These are phyloP conservation scores for Colletotrichum tabaci DNA, from an alignment of 2,329 filamentous ascomycete species.

Conservation along the genomic window DNA sequence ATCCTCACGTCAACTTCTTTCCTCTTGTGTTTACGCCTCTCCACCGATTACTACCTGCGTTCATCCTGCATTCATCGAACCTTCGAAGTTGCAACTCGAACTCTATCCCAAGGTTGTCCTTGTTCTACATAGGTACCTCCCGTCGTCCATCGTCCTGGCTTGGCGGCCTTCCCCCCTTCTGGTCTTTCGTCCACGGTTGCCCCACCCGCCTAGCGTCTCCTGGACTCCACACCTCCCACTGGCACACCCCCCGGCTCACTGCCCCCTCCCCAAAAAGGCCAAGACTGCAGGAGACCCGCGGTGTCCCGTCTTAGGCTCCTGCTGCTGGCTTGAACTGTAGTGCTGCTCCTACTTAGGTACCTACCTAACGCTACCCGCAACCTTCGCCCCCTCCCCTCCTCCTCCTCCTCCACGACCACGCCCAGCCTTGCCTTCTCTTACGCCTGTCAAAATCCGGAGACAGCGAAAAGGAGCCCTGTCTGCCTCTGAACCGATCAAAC, in stretches of 20 bases:
- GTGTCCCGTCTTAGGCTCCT: constrained; percentile 11
- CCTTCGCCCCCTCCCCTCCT: constrained; percentile 18
- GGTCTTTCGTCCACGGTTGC: constrained; percentile 23
- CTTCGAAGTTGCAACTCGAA: neutral
- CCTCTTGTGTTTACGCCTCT: neutral
- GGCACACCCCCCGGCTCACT: constrained; percentile 22
- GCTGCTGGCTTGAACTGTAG: constrained; percentile 10
- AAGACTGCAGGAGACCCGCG: constrained; percentile 9
- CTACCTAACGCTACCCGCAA: constrained; percentile 3
- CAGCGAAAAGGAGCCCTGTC: constrained; percentile 46
- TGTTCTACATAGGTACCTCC: constrained; percentile 8
- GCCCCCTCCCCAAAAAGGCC: neutral
- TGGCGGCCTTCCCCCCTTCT: constrained; percentile 18
- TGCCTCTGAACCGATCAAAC: constrained; percentile 53
- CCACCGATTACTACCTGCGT: constrained; percentile 19
- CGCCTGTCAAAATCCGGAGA: constrained; percentile 40
- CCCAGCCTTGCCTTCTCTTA: constrained; percentile 14
- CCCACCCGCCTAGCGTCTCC: constrained; percentile 29
- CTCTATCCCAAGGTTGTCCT: constrained; percentile 17
- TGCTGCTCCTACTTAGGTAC: constrained; percentile 1
- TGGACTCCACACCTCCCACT: constrained; percentile 27
- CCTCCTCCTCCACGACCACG: constrained; percentile 19
- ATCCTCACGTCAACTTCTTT: neutral
- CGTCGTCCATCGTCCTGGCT: constrained; percentile 14
- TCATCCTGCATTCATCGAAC: constrained; percentile 1